phyloP scores from a whole-genome alignment of 1,139 yeast genomes.

The Maudiozyma humilis region DNA sequence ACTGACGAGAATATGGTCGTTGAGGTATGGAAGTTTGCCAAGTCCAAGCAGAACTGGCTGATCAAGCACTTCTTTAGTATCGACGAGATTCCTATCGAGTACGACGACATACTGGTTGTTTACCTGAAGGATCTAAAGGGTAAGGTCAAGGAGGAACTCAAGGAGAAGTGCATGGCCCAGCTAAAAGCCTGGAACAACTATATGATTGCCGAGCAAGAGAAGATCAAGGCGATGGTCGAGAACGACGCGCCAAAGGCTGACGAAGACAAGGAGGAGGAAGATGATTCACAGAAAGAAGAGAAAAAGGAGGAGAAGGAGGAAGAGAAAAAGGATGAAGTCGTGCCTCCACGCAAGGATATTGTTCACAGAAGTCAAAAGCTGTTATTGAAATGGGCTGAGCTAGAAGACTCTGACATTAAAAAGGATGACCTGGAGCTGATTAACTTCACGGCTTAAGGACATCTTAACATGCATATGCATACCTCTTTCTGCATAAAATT shows the following conservation, averaged over 20 bases:
- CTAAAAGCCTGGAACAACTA: constrained; percentile 29
- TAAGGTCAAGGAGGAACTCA: constrained; percentile 50
- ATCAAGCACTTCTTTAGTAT: constrained; percentile 55
- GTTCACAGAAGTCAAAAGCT: constrained; percentile 16
- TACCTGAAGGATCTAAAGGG: constrained; percentile 72
- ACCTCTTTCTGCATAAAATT: no score
- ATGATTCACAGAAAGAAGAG: constrained; percentile 7
- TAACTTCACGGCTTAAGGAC: constrained; percentile 7
- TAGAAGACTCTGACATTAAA: constrained; percentile 7
- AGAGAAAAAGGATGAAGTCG: constrained; percentile 6
- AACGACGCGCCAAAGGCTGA: constrained; percentile 13
- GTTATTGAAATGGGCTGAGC: constrained; percentile 10
- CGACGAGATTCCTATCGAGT: constrained; percentile 49
- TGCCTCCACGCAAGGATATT: constrained; percentile 17
- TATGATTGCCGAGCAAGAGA: constrained; percentile 25
- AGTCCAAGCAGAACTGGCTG: constrained; percentile 91
- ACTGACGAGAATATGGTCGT: constrained; percentile 11
- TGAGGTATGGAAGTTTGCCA: constrained; percentile 75
- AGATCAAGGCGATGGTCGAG: constrained; percentile 20
- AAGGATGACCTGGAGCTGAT: constrained; percentile 8
- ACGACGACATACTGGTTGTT: constrained; percentile 36
- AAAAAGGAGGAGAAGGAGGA: constrained; percentile 1
- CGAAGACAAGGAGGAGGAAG: constrained; percentile 9
- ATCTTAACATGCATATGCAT: background rate
- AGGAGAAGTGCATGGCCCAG: constrained; percentile 36